Evolutionary conservation across 2,329 filamentous ascomycete species (phyloP).

Genomic region (Phyllosticta citribraziliensis): DNA sequence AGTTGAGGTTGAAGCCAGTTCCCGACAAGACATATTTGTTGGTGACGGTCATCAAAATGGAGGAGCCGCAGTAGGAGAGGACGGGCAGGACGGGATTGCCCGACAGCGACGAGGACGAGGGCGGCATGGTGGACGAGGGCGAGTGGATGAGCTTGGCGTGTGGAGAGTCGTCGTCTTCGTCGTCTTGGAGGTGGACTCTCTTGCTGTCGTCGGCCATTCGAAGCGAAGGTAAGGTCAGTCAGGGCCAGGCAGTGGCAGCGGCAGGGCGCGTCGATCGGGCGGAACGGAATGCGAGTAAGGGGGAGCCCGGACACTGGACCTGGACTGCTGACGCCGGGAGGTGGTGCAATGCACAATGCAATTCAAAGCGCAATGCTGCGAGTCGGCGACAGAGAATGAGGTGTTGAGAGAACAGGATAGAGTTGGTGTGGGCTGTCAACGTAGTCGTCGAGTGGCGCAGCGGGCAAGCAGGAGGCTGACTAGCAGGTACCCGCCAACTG

Average conservation of each 20-base stretch:
- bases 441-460: background rate
- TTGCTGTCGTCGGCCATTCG: conserved; percentile 83
- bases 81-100: conserved; percentile 76
- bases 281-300: conserved; percentile 6
- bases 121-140: conserved; percentile 40
- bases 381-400: background rate
- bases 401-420: background rate
- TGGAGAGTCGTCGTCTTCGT: conserved; percentile 44
- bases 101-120: conserved; percentile 38
- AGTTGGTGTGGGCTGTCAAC: background rate
- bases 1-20: conserved; percentile 86
- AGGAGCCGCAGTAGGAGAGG: conserved; percentile 82
- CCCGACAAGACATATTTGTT: conserved; percentile 98
- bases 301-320: background rate
- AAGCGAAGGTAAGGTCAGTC: conserved; percentile 18
- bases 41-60: conserved; percentile 99
- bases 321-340: too few species aligned
- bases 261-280: background rate
- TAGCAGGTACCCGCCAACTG: background rate
- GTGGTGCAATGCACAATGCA: background rate
- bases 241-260: background rate
- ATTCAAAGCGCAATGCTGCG: background rate
- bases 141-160: conserved; percentile 43
- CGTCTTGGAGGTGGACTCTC: conserved; percentile 37
- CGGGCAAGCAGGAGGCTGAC: background rate